phyloP scores from a whole-genome alignment of 2,329 filamentous ascomycete species.

The Moelleriella libera region DNA sequence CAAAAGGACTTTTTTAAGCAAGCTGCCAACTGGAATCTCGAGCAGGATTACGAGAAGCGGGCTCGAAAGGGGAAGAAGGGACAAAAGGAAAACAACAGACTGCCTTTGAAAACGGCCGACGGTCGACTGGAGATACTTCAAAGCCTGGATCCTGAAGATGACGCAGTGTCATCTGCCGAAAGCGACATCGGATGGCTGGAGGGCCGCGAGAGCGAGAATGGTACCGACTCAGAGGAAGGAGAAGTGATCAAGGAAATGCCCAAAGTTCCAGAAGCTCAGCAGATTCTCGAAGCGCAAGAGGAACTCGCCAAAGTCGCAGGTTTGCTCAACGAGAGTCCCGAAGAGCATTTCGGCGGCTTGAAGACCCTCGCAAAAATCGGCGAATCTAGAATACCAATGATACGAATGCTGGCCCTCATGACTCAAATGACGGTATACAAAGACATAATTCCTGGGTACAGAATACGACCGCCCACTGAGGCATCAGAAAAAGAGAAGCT shows the following conservation, averaged over 20 bases:
- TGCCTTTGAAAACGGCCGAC: conserved; percentile 79
- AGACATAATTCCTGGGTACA: conserved; percentile 90
- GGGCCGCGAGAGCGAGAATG: conserved; percentile 39
- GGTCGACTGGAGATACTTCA: conserved; percentile 53
- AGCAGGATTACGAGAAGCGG: conserved; percentile 77
- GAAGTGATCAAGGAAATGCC: conserved; percentile 32
- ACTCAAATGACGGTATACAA: conserved; percentile 87
- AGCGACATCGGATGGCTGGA: conserved; percentile 52
- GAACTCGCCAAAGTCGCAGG: conserved; percentile 75
- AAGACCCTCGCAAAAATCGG: conserved; percentile 65
- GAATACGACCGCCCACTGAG: conserved; percentile 71
- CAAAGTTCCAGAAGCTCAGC: conserved; percentile 58
- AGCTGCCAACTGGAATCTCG: conserved; percentile 76
- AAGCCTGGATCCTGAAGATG: conserved; percentile 41
- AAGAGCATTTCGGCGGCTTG: conserved; percentile 73
- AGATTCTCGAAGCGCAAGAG: conserved; percentile 80
- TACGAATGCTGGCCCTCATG: conserved; percentile 75
- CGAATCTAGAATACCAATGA: conserved; percentile 51
- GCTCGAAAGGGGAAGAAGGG: conserved; percentile 67
- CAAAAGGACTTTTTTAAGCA: conserved; percentile 56
- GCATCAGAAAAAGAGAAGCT: conserved; percentile 65
- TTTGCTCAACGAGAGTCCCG: conserved; percentile 78
- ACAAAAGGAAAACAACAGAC: conserved; percentile 54
- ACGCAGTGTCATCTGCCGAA: conserved; percentile 38
- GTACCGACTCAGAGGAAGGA: conserved; percentile 32